phyloP scores from a whole-genome alignment of 352 stramenopile species.

The Phytophthora tubulina region DNA sequence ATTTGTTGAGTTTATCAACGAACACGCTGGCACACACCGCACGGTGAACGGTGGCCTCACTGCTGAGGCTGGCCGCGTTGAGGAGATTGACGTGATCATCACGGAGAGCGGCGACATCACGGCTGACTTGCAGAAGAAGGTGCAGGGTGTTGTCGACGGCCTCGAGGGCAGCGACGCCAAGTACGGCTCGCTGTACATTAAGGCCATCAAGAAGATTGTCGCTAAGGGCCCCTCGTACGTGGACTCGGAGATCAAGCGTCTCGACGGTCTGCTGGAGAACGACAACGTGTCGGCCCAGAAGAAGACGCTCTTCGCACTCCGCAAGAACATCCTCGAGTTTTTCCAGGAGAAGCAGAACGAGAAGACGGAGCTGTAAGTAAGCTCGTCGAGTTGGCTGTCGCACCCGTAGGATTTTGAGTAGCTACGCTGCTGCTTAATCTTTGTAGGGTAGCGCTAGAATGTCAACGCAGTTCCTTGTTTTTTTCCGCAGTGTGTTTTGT shows the following conservation, averaged over 20 bases:
- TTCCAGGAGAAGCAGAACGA: slow-evolving; percentile 62
- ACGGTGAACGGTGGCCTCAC: slow-evolving; percentile 81
- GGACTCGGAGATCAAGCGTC: slow-evolving; percentile 82
- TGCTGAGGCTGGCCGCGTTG: slow-evolving; percentile 77
- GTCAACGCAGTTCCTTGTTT: slow-evolving; percentile 38
- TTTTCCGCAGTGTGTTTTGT: slow-evolving; percentile 1
- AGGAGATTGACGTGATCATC: slow-evolving; percentile 88
- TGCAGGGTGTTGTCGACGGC: slow-evolving; percentile 74
- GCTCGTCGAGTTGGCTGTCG: slow-evolving; percentile 18
- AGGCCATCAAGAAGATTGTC: slow-evolving; percentile 93
- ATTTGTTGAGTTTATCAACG: slow-evolving; percentile 93
- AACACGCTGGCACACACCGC: slow-evolving; percentile 89
- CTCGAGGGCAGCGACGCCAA: slow-evolving; percentile 76
- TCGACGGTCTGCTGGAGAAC: slow-evolving; percentile 82
- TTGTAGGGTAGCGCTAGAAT: slow-evolving; percentile 29
- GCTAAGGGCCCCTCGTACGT: slow-evolving; percentile 89
- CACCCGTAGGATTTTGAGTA: slow-evolving; percentile 16
- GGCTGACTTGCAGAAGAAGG: slow-evolving; percentile 71
- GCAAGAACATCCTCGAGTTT: slow-evolving; percentile 92
- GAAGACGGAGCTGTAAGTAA: slow-evolving; percentile 56
- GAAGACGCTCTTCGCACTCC: slow-evolving; percentile 91
- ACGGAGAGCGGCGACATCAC: slow-evolving; percentile 78
- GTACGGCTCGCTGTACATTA: slow-evolving; percentile 88
- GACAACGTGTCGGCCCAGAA: slow-evolving; percentile 87
- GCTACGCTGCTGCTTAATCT: slow-evolving; percentile 1